These are phyloP conservation scores for Alternaria panax DNA, from an alignment of 2,329 filamentous ascomycete species.

Conservation along the genomic window DNA sequence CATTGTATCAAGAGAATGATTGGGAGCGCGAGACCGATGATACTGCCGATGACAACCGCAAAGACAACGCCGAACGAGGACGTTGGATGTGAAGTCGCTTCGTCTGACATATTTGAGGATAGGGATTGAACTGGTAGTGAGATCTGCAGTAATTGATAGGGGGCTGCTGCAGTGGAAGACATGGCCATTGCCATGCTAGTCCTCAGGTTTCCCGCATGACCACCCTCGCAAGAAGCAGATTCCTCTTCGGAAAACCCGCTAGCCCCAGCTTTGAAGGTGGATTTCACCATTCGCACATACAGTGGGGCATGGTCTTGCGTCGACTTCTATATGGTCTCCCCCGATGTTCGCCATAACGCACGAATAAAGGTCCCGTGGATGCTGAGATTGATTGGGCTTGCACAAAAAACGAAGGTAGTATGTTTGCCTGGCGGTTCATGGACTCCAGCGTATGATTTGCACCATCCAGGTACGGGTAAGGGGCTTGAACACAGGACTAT, in stretches of 20 bases:
- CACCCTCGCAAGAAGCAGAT: not conserved
- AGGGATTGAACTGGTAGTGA: not conserved
- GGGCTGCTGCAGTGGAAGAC: not conserved
- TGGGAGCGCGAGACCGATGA: too few species aligned
- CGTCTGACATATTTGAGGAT: not conserved
- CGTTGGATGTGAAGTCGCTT: not conserved
- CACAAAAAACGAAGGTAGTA: too few species aligned
- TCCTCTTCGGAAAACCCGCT: not conserved
- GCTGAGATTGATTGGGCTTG: too few species aligned
- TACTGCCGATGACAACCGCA: too few species aligned
- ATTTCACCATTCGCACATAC: not conserved
- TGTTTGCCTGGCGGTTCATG: too few species aligned
- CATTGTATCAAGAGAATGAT: conserved; percentile 1
- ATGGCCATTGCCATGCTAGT: not conserved
- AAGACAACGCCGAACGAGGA: not conserved
- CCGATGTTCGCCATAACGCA: not conserved
- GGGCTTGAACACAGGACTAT: not conserved
- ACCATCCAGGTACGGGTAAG: not conserved
- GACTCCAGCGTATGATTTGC: too few species aligned
- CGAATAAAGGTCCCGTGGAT: too few species aligned
- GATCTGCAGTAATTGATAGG: not conserved
- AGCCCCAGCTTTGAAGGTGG: not conserved
- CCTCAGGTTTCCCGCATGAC: not conserved
- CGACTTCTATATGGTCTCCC: conserved; percentile 4
- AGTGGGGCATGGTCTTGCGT: conserved; percentile 1